Conservation (phyloP, 352 stramenopile genomes). For the Globisporangium cylindrosporum region DNA sequence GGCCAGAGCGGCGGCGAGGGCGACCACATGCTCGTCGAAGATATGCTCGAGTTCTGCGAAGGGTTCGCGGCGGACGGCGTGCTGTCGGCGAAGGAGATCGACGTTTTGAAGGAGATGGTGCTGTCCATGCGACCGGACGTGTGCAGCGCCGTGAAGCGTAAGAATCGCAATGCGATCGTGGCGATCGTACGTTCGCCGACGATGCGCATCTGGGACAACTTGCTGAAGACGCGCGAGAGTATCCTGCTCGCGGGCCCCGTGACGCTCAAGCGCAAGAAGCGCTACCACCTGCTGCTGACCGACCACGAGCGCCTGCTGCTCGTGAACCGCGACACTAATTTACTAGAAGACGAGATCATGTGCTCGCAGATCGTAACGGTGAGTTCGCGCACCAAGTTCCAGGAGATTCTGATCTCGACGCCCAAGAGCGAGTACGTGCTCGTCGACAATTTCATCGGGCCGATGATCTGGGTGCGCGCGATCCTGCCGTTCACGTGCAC, state of each 20-base stretch:
- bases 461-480: conserved; percentile 81
- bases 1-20: conserved; percentile 48
- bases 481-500: conserved; percentile 86
- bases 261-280: conserved; percentile 82
- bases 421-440: conserved; percentile 77
- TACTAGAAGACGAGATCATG: conserved; percentile 88
- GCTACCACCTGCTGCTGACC: conserved; percentile 79
- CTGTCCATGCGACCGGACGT: conserved; percentile 70
- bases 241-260: conserved; percentile 79
- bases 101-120: conserved; percentile 79
- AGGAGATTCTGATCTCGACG: conserved; percentile 72
- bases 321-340: conserved; percentile 87
- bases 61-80: conserved; percentile 46
- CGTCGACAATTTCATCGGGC: conserved; percentile 84
- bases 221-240: conserved; percentile 81
- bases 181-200: conserved; percentile 77
- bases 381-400: conserved; percentile 74
- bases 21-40: conserved; percentile 67
- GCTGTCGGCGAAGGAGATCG: conserved; percentile 59
- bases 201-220: conserved; percentile 80
- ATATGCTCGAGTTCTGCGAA: conserved; percentile 88
- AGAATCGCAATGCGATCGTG: conserved; percentile 82
- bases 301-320: conserved; percentile 84
- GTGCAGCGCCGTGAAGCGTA: conserved; percentile 69
- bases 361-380: conserved; percentile 86